Evolutionary conservation across 2,329 filamentous ascomycete species (phyloP).

Genomic region (Penicillium sp.): DNA sequence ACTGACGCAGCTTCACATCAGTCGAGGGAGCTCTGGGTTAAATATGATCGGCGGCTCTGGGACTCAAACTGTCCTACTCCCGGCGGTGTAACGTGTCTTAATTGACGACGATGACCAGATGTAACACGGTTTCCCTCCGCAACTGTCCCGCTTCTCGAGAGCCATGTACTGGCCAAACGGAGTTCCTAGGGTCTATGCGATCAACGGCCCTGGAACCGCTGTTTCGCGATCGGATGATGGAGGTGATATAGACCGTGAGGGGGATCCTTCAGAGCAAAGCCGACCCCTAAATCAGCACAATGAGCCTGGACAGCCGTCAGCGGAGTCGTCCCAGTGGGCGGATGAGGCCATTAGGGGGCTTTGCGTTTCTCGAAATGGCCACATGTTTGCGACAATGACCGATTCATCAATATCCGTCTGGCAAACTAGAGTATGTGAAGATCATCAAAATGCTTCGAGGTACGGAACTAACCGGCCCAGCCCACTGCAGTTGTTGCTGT

Average conservation of each 20-base stretch:
- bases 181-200: slow-evolving; percentile 54
- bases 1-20: slow-evolving; percentile 11
- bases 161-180: slow-evolving; percentile 58
- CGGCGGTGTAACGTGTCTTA: slow-evolving; percentile 28
- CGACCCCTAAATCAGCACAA: slow-evolving; percentile 32
- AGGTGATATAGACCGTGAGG: slow-evolving; percentile 23
- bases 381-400: slow-evolving; percentile 87
- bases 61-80: slow-evolving; percentile 26
- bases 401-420: slow-evolving; percentile 86
- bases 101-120: slow-evolving; percentile 44
- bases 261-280: slow-evolving; percentile 27
- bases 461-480: slow-evolving; percentile 43
- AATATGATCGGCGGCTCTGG: slow-evolving; percentile 30
- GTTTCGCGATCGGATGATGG: slow-evolving; percentile 32
- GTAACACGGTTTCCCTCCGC: slow-evolving; percentile 37
- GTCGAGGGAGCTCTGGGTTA: slow-evolving; percentile 17
- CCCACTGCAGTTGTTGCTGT: slow-evolving; percentile 87
- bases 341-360: slow-evolving; percentile 75
- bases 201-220: slow-evolving; percentile 50
- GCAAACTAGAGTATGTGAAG: slow-evolving; percentile 80
- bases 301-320: slow-evolving; percentile 31
- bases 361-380: slow-evolving; percentile 76
- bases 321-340: slow-evolving; percentile 43
- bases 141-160: slow-evolving; percentile 34
- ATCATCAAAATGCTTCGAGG: slow-evolving; percentile 19